Base-by-base conservation (phyloP, 441 rosid species). In the Sinapis alba region DNA sequence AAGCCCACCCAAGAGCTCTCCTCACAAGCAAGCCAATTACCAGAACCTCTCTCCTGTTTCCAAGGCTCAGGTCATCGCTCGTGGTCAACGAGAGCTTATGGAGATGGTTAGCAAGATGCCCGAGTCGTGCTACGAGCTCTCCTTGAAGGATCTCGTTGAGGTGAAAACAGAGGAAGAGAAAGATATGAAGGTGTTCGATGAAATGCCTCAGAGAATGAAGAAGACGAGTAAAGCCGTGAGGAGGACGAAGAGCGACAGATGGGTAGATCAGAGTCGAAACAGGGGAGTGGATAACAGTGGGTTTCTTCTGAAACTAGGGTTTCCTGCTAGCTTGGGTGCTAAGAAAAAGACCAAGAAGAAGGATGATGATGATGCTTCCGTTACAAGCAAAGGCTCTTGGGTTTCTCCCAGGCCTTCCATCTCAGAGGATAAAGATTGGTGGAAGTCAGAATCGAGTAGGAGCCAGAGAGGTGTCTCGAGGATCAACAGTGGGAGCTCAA, bases 101-200 rank as follows among this genome's bases (percentile, higher is more conserved):
- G 97, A 90, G n/a, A 86, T 89, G 98, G 92, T 90, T 4, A 87
- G 85, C 67, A 82, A 59, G 61, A 92, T 90, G 94, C 98, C 98
- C 1, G 98, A 92, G 74, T 84, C 93, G 5, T 89, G 88, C 66
- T 92, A 87, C 76, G 98, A 92, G 80, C 91, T 92, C 43, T 82
- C 98, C 10, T 74, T 92, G 56, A 89, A 69, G 69, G 98, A 92
- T 81, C 79, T 92, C n/a, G 94, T 90, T 10, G 96, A 92, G 66
- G 75, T 67, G 3, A 79, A 75, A 5, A 64, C 50, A 3, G 79
- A 71, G 19, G 73, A 78, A 56, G 79, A 68, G 21, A 68, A 72
- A 23, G 82, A 82, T 23, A 69, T 34, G 12, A 18, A 19, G 23
- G 63, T 9, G 57, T 23, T 57, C 56, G 71, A 70, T 4, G 78